phyloP scores from a whole-genome alignment of 768 basidiomycete genomes.

The Tulasnella sp. region DNA sequence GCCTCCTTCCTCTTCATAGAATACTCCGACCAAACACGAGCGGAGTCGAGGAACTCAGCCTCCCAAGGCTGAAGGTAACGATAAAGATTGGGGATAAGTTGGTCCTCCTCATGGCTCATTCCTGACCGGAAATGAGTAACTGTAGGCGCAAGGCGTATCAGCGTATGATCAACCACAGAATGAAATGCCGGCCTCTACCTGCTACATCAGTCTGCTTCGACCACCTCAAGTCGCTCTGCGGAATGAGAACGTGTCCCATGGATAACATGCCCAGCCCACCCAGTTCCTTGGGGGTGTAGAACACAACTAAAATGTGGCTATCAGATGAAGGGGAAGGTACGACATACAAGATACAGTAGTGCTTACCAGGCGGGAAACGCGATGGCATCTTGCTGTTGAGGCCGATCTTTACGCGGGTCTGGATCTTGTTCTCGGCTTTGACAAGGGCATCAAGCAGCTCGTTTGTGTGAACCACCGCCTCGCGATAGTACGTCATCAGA shows the following conservation, averaged over 20 bases:
- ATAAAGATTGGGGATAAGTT: constrained; percentile 93
- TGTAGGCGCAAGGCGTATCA: constrained; percentile 21
- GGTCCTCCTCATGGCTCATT: constrained; percentile 92
- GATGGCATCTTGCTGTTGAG: constrained; percentile 99
- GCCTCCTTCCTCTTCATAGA: constrained; percentile 99
- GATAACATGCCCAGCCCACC: constrained; percentile 98
- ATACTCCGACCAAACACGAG: constrained; percentile 98
- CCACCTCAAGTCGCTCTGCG: constrained; percentile 95
- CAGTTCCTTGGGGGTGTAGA: constrained; percentile 96
- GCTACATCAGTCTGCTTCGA: constrained; percentile 97
- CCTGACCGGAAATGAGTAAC: constrained; percentile 99
- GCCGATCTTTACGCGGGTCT: constrained; percentile 99
- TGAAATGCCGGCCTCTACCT: constrained; percentile 33
- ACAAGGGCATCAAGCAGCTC: constrained; percentile 92
- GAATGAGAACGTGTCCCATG: constrained; percentile 98
- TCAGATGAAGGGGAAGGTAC: not conserved
- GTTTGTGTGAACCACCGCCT: constrained; percentile 94
- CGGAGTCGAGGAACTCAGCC: constrained; percentile 94
- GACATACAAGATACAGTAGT: no score
- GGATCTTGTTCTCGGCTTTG: constrained; percentile 99
- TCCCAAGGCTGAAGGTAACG: constrained; percentile 97
- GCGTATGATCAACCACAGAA: no score
- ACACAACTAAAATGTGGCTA: constrained; percentile 42
- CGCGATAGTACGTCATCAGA: constrained; percentile 95
- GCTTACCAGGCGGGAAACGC: constrained; percentile 68